These are phyloP conservation scores for Phytophthora palmivora DNA, from an alignment of 352 stramenopile species.

Conservation along the genomic window DNA sequence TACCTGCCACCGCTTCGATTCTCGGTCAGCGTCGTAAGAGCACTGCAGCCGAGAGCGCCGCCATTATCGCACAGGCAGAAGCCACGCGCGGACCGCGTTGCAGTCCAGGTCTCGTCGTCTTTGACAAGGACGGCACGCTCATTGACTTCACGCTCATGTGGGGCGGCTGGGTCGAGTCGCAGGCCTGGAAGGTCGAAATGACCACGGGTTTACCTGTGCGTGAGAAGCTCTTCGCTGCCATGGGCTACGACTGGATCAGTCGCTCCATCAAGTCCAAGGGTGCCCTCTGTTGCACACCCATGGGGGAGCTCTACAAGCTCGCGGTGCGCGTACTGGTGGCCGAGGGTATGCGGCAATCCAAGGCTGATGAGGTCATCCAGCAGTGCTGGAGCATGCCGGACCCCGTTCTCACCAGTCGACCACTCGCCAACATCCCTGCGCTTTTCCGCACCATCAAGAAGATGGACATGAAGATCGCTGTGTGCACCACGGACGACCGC, in stretches of 20 bases:
- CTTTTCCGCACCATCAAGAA: conserved; percentile 88
- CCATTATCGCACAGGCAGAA: conserved; percentile 31
- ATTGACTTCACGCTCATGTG: conserved; percentile 93
- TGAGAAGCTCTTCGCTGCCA: conserved; percentile 87
- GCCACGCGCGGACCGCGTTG: conserved; percentile 43
- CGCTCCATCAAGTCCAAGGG: conserved; percentile 85
- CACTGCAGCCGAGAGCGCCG: conserved; percentile 37
- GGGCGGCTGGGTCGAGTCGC: conserved; percentile 86
- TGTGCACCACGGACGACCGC: conserved; percentile 89
- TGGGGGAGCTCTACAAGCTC: conserved; percentile 87
- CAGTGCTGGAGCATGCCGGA: conserved; percentile 89
- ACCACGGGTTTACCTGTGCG: conserved; percentile 76
- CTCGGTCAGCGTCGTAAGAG: conserved; percentile 27
- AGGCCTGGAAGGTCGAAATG: conserved; percentile 89
- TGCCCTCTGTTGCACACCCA: conserved; percentile 85
- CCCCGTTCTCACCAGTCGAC: conserved; percentile 72
- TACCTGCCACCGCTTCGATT: conserved; percentile 9
- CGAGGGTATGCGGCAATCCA: conserved; percentile 70
- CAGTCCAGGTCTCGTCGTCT: conserved; percentile 81
- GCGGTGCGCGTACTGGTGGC: conserved; percentile 75
- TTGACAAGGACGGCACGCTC: conserved; percentile 91
- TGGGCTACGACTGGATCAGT: conserved; percentile 89
- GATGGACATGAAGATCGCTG: conserved; percentile 90
- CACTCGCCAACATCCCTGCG: conserved; percentile 71
- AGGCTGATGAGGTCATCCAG: conserved; percentile 70